Evolutionary conservation across 495 filamentous ascomycete species (phyloP), one percentile per base, ranked within the genome.

Genomic region (Aspergillus leporis): DNA sequence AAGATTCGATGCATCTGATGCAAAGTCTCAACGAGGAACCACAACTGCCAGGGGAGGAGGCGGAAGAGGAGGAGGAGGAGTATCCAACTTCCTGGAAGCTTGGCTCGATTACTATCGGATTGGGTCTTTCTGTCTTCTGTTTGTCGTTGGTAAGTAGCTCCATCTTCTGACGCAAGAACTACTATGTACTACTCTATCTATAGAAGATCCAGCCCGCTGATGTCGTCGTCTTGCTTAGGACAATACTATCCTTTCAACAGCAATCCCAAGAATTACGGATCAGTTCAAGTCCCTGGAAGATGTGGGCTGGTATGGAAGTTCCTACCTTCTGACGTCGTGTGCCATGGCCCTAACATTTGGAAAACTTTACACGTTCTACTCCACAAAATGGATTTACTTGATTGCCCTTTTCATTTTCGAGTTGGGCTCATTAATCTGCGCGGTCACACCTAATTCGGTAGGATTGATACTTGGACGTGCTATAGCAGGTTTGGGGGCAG

Each of bases 401-500:
- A 59, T 65, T 16, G 89, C 90, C 45, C 86, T 96, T 58, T 71
- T 71, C 43, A 71, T 96, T 62, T 97, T 97, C 71, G 92, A 96
- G 64, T 48, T 95, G 13, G 93, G 93, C n/a, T 90, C 85, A n/a
- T 72, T 92, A 40, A 74, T 97, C 60, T 96, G 92, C 69, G 93
- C 84, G 25, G 82, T 85, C 1, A 88, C 93, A 1, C 88, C 90
- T 0, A 89, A 74, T 53, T 93, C 89, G 1, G 75, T 84, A 0
- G 84, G 84, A 4, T 78, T 97, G 31, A 96, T 97, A 61, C 70
- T 93, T 56, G 93, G 93, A 12, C 86, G 93, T 28, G 92, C 93
- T 13, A 78, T 97, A 47, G 89, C 92, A 21, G 93, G 93, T 22
- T 60, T 96, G n/a, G 93, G 92, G 19, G 81, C 83, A 4, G 90